phyloP scores from a whole-genome alignment of 2,329 filamentous ascomycete genomes.

The Nemania sp. region DNA sequence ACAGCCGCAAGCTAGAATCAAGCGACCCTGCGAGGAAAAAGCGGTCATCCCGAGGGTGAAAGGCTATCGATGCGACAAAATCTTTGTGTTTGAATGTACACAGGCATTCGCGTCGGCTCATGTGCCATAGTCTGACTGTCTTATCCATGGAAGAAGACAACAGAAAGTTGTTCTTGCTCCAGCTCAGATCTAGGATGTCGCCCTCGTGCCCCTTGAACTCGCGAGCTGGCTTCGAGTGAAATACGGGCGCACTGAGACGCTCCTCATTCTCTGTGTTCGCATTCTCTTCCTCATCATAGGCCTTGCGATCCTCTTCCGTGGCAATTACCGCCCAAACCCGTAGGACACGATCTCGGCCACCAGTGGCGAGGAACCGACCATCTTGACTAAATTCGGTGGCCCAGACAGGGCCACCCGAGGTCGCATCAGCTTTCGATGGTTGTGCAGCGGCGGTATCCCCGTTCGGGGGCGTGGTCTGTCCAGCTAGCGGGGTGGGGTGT shows the following conservation, averaged over 20 bases:
- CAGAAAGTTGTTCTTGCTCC: slow-evolving; percentile 99
- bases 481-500: slow-evolving; percentile 53
- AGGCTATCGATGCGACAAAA: slow-evolving; percentile 93
- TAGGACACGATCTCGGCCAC: slow-evolving; percentile 86
- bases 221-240: slow-evolving; percentile 79
- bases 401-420: slow-evolving; percentile 81
- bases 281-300: slow-evolving; percentile 77
- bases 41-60: slow-evolving; percentile 93
- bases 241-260: slow-evolving; percentile 89
- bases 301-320: slow-evolving; percentile 80
- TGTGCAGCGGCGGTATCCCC: slow-evolving; percentile 48
- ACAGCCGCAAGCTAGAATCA: slow-evolving; percentile 87
- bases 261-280: slow-evolving; percentile 62
- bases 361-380: slow-evolving; percentile 90
- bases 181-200: slow-evolving; percentile 90
- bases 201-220: slow-evolving; percentile 87
- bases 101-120: slow-evolving; percentile 84
- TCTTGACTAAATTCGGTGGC: slow-evolving; percentile 92
- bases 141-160: slow-evolving; percentile 98
- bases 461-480: slow-evolving; percentile 40
- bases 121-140: slow-evolving; percentile 93
- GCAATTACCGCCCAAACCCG: slow-evolving; percentile 91
- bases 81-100: slow-evolving; percentile 96
- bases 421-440: slow-evolving; percentile 53
- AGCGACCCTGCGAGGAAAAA: slow-evolving; percentile 96